These are phyloP conservation scores for Aureobasidium sp. DNA, from an alignment of 2,329 filamentous ascomycete species.

Conservation along the genomic window DNA sequence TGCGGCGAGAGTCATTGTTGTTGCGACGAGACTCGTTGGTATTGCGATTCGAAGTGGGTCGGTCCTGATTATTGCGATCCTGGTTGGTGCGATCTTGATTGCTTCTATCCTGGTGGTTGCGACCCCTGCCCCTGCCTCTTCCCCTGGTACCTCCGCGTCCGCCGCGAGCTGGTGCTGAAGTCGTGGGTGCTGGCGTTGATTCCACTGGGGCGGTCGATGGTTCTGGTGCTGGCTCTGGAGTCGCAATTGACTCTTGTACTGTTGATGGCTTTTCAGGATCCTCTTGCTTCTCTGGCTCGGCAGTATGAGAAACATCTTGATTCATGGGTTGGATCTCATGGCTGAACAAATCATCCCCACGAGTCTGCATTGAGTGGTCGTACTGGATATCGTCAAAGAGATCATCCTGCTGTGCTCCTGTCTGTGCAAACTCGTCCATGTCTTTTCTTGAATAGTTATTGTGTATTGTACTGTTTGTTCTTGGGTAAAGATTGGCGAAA, in stretches of 20 bases:
- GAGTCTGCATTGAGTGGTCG: slow-evolving; percentile 44
- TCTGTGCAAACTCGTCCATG: slow-evolving; percentile 29
- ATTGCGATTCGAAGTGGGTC: background rate
- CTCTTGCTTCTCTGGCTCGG: slow-evolving; percentile 18
- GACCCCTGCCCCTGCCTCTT: slow-evolving; percentile 16
- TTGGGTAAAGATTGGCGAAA: background rate
- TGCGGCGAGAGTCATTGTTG: background rate
- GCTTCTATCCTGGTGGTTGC: background rate
- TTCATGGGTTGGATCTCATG: slow-evolving; percentile 30
- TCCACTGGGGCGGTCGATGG: slow-evolving; percentile 10
- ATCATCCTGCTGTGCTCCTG: slow-evolving; percentile 27
- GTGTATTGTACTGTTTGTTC: background rate
- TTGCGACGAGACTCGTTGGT: slow-evolving; percentile 11
- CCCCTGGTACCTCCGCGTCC: background rate
- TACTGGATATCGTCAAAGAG: slow-evolving; percentile 27
- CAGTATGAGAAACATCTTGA: background rate
- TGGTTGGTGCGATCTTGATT: background rate
- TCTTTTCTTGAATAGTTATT: background rate
- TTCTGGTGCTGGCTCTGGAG: background rate
- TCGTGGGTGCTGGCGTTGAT: slow-evolving; percentile 16
- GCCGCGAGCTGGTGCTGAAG: background rate
- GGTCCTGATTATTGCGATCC: background rate
- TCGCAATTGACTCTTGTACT: background rate
- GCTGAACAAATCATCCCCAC: slow-evolving; percentile 45
- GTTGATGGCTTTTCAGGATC: slow-evolving; percentile 16